These are phyloP conservation scores for Butyriboletus loyo DNA, from an alignment of 768 basidiomycete species.

Conservation along the genomic window DNA sequence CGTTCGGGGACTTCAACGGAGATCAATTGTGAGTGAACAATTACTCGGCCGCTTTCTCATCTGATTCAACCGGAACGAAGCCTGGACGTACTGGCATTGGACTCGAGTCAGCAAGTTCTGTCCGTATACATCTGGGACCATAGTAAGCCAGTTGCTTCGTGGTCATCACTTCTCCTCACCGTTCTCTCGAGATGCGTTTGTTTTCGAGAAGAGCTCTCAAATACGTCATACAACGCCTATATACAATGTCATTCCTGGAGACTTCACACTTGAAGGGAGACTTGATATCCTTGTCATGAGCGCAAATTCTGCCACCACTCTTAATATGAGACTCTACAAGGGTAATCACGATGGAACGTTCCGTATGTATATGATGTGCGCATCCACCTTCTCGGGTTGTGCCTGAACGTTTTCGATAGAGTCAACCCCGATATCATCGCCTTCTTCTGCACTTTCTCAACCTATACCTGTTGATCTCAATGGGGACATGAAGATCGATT, in stretches of 20 bases:
- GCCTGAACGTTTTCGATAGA: slow-evolving; percentile 1
- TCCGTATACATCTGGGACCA: slow-evolving; percentile 81
- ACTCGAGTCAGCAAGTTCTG: slow-evolving; percentile 72
- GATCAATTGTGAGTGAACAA: slow-evolving; percentile 78
- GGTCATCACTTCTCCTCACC: slow-evolving; percentile 2
- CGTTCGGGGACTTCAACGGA: slow-evolving; percentile 94
- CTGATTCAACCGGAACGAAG: slow-evolving; percentile 37
- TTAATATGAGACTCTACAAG: slow-evolving; percentile 70
- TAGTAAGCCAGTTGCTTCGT: slow-evolving; percentile 41
- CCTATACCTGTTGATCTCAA: slow-evolving; percentile 85
- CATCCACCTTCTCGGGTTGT: background rate
- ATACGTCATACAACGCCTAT: slow-evolving; percentile 58
- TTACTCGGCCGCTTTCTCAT: background rate
- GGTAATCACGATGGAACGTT: slow-evolving; percentile 63
- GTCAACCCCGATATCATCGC: slow-evolving; percentile 46
- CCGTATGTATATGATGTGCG: slow-evolving; percentile 41
- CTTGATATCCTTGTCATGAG: slow-evolving; percentile 91
- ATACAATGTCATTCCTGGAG: slow-evolving; percentile 85
- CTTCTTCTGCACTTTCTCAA: slow-evolving; percentile 68
- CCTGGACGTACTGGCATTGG: slow-evolving; percentile 76
- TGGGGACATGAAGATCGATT: slow-evolving; percentile 86
- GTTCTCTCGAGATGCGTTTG: slow-evolving; percentile 50
- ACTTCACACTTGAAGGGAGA: slow-evolving; percentile 89
- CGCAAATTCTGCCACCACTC: slow-evolving; percentile 45
- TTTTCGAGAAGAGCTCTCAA: slow-evolving; percentile 47